Evolutionary conservation across 768 basidiomycete species (phyloP), one percentile per base, ranked within the genome.

Genomic region (Xerocomellus amylosporus): DNA sequence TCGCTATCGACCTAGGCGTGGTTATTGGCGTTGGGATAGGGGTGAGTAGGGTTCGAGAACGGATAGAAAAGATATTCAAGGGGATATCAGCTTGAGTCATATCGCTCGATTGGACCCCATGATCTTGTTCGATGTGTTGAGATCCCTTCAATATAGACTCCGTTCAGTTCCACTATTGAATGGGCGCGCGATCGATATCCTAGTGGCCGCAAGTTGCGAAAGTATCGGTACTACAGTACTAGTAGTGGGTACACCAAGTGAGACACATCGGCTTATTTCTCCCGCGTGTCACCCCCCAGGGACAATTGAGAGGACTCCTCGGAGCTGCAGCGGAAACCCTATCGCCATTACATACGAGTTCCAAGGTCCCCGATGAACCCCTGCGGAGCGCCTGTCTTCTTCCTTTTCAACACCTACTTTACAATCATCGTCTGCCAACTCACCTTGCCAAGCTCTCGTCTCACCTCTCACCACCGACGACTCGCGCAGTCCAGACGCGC

Each of bases 1-100:
- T 92, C 5, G 80, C 80, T 2, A 82, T 91, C 2, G 96, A 98
- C 71, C 34, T 86, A 0, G 87, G 77, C 14, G 65, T 69, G 8
- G 19, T 69, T 2, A 22, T 69, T n/a, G 65, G 67, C 1, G 40
- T 61, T 47, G 55, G 61, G 36, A 39, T 69, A 22, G 66, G 67
- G 6, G 58, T 69, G 26, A 33, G 48, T 2, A 64, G 62, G 51
- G 54, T 67, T 7, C 58, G 53, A 31, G 58, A 47, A 9, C 57
- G 54, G 53, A 66, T 69, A 59, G 67, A 58, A 26, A 30, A 15
- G 30, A 53, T 67, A 47, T 69, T 67, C 17, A 47, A 53, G 34
- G 19, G 38, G 45, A 51, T 64, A 24, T 24, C 24, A 12, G 38
- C 41, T 33, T 65, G 51, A 52, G 17, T 38, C 5, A 17, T 42